These are phyloP conservation scores for Fusarium annulatum DNA, from an alignment of 2,329 filamentous ascomycete species.

Conservation along the genomic window DNA sequence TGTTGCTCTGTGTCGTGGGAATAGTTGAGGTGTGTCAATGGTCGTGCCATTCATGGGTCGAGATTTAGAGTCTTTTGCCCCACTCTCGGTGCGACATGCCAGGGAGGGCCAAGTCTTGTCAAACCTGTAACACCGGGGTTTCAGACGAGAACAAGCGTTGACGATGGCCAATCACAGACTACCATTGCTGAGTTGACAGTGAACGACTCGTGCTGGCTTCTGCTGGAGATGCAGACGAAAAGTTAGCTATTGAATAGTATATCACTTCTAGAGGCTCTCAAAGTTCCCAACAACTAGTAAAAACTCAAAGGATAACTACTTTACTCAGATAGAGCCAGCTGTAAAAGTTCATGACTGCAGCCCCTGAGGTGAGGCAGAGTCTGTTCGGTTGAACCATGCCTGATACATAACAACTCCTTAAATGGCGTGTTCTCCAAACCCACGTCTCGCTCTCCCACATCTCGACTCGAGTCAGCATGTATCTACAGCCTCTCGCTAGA, in stretches of 20 bases:
- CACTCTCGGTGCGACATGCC: slow-evolving; percentile 33
- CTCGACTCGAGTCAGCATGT: slow-evolving; percentile 3
- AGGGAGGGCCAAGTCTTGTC: slow-evolving; percentile 34
- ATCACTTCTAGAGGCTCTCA: background rate
- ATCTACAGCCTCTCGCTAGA: slow-evolving; percentile 18
- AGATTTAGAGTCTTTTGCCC: slow-evolving; percentile 9
- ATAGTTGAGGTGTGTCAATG: slow-evolving; percentile 5
- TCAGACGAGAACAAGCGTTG: slow-evolving; percentile 27
- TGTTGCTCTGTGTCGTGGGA: background rate
- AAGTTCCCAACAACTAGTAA: background rate
- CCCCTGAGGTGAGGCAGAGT: background rate
- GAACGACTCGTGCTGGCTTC: slow-evolving; percentile 12
- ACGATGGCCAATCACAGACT: slow-evolving; percentile 21
- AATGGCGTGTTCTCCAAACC: slow-evolving; percentile 36
- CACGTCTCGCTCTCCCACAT: slow-evolving; percentile 5
- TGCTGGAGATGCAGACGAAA: slow-evolving; percentile 3
- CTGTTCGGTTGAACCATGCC: slow-evolving; percentile 12
- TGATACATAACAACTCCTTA: slow-evolving; percentile 34
- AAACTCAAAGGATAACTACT: background rate
- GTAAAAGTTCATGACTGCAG: background rate
- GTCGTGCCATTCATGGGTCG: slow-evolving; percentile 17
- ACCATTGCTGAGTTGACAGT: background rate
- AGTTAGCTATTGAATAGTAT: background rate
- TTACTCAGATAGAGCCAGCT: background rate
- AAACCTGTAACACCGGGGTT: slow-evolving; percentile 45